Evolutionary conservation across 371 early-diverging fungal genomes (phyloP), one percentile per base, ranked within the genome.

Genomic region (Rhizomucor pusillus): DNA sequence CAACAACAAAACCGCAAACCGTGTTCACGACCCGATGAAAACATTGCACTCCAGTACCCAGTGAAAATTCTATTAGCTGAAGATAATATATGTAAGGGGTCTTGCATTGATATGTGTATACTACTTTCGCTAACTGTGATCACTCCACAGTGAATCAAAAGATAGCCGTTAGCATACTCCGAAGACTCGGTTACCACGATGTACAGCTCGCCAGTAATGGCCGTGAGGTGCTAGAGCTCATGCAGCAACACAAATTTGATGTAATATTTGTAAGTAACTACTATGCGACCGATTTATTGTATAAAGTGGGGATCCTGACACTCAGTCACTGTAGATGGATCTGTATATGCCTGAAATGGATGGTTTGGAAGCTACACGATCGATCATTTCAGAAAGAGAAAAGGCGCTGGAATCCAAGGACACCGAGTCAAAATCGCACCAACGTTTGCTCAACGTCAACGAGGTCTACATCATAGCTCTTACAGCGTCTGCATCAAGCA

Each of bases 381-480:
- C 62, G 22, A 77, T 77, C 47, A 66, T 75, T 24, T 57, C 70
- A 14, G 76, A 67, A 20, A 44, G 66, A 29, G 59, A 63, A 25
- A 60, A 55, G 35, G 49, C 41, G 19, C 16, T 16, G 35, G 18
- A 52, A 14, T 20, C 16, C 16, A 18, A 50, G 20, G 51, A 49
- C 3, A 44, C 23, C 9, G 24, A 37, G 39, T 25, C 47, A 20
- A 18, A 43, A 1, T 49, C 67, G 1, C 37, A 29, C 5, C 29
- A 3, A 29, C 29, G 29, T 29, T 7, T 76, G 13, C 29, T 71
- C n/a, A 77, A 77, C 37, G 63, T 59, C 5, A 40, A 54, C n/a
- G 77, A 82, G 22, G 66, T 79, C 2, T 81, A 83, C 55, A 81
- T 83, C 33, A 81, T 83, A 63, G 83, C 83, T 9, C 58, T 83